Evolutionary conservation across 441 rosid species (phyloP), one percentile per base, ranked within the genome.

Genomic region (Gossypium laxum): DNA sequence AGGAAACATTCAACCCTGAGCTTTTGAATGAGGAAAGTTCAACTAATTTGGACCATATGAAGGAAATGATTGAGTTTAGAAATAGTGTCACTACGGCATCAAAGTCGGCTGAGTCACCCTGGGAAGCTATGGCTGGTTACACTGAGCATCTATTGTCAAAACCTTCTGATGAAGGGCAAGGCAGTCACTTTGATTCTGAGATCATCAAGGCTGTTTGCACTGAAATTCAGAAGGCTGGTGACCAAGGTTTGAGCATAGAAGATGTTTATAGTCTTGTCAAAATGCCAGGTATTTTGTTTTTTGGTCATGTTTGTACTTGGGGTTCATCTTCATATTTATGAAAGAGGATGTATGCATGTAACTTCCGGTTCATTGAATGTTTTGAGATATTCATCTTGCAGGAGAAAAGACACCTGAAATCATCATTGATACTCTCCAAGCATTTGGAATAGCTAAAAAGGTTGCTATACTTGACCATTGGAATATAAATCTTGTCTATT

Each of bases 211-310:
- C 77, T 64, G 72, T 86, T 75, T 85, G 80, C 77, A 34, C 76
- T 79, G 84, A 86, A 67, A 87, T 92, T 80, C 84, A 90, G 83
- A 89, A 83, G 84, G 91, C 94, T 66, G 97, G 98, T 70, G 99
- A 94, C 79, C 97, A 90, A 82, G 99, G 99, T 67, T 81, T 92
- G 84, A 82, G 86, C 68, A 69, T 80, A 57, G 86, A 87, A 81
- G 94, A 89, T 72, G 77, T 92, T 78, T 85, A 85, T 32, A 51
- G 75, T 69, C 71, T 82, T 66, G 67, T 77, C 67, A 87, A 84
- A 72, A 73, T 73, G 74, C 80, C 83, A 54, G 83, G 90, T 87
- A 81, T 54, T 65, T 15, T 15, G 43, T 34, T 34, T 32, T 67
- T 50, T 26, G 5, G 26, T 10, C 17, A 26, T 26, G 4, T 28